Base-by-base conservation (phyloP, 768 basidiomycete species). In the Rhodotorula kratochvilovae region DNA sequence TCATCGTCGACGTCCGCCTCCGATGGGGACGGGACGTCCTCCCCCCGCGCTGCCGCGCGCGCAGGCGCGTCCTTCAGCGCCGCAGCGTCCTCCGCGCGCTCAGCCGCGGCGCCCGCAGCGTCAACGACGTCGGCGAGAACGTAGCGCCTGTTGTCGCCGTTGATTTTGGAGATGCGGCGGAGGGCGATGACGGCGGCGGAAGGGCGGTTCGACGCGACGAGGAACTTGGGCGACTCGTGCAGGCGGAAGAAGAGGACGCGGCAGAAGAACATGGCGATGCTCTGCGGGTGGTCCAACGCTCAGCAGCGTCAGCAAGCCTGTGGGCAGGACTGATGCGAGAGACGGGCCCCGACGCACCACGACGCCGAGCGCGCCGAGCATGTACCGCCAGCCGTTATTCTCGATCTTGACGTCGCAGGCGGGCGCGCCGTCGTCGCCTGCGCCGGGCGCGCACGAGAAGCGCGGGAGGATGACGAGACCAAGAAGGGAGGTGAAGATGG, bases 231-330 rank as follows among this genome's bases (percentile, higher is more conserved):
- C 0, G 92, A 94, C 81, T 99, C 95, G 80, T 97, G 89, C 11
- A 99, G 82, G 29, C 89, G 87, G 84, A 98, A 96, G 80, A 97
- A 88, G 17, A 89, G 82, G 67, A 94, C 90, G 27, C 96, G 90
- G 19, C 87, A 87, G 42, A 90, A 78, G 79, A 92, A 93, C 90
- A 97, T 94, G 4, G 83, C 80, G 13, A 93, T 81, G 15, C 92
- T 96, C 94, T 98, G 11, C 42, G 45, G 54, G 46, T n/a, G n/a
- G n/a, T n/a, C n/a, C n/a, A n/a, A n/a, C n/a, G n/a, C n/a, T n/a
- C n/a, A n/a, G 29, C 51, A 65, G 75, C 54, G 21, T 15, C n/a
- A 48, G 59, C 56, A 66, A 25, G 64, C 70, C 10, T 31, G 13
- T 31, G 53, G 12, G 11, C 29, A 31, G 12, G 31, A 61, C 3